Percentiles rank a stretch among this genome's conserved stretches.
Evolutionary conservation across 495 filamentous ascomycete species (phyloP).

Genomic region (Aspergillus cristatus): DNA sequence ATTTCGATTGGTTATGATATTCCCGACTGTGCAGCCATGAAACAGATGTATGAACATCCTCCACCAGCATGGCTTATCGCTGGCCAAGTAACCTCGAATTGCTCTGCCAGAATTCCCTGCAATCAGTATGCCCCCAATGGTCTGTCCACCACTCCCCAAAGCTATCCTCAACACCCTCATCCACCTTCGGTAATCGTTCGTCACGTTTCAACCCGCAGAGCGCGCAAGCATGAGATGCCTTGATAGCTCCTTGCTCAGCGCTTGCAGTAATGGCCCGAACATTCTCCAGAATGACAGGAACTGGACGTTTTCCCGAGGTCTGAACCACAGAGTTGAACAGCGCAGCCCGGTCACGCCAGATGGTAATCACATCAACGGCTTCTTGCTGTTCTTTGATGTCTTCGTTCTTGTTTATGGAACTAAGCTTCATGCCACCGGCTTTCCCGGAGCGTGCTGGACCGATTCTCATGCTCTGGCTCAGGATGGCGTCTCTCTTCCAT

Average conservation of each 20-base stretch:
- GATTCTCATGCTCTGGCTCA: constrained; percentile 86
- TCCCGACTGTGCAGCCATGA: no score
- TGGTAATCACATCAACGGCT: constrained; percentile 62
- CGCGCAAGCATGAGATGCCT: constrained; percentile 68
- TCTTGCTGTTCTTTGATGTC: constrained; percentile 77
- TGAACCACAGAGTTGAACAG: constrained; percentile 34
- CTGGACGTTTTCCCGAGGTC: constrained; percentile 24
- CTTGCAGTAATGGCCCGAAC: constrained; percentile 50
- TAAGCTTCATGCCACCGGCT: constrained; percentile 78
- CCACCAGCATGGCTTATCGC: no score
- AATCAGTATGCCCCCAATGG: constrained; percentile 76
- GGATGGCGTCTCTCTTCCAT: constrained; percentile 79
- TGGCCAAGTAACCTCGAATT: constrained; percentile 57
- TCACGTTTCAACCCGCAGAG: constrained; percentile 83
- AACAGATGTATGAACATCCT: no score
- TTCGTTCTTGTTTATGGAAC: constrained; percentile 70
- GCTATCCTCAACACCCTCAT: constrained; percentile 72
- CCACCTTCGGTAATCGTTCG: constrained; percentile 67
- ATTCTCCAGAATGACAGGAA: constrained; percentile 61
- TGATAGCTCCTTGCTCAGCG: constrained; percentile 50
- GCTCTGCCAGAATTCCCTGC: constrained; percentile 74
- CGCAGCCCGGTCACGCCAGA: constrained; percentile 51
- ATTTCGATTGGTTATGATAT: no score
- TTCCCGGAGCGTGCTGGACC: constrained; percentile 58
- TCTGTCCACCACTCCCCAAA: constrained; percentile 96